Base-by-base conservation (phyloP, 768 basidiomycete genomes). In the Kwoniella dejecticola region DNA sequence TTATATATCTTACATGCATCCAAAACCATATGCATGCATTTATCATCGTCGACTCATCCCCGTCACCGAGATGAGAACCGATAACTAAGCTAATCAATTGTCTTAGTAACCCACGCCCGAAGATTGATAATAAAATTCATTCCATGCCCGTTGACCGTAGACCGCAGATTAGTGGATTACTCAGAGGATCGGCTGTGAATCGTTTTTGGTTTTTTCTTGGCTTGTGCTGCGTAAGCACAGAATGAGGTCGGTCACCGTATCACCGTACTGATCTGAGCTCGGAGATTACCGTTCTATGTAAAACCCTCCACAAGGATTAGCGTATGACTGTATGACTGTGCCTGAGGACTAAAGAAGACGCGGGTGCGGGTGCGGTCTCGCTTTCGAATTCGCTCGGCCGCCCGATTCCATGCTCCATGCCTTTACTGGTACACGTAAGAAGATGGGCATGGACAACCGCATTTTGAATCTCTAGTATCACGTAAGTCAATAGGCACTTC, bases 331-430 rank as follows among this genome's bases (percentile, higher is more conserved):
- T n/a, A n/a, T n/a, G n/a, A n/a, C n/a, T n/a, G n/a, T n/a, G n/a
- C n/a, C n/a, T n/a, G n/a, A n/a, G n/a, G n/a, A n/a, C n/a, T n/a
- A n/a, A n/a, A n/a, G n/a, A n/a, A n/a, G n/a, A n/a, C n/a, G n/a
- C n/a, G n/a, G n/a, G n/a, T 45, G 21, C 44, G 17, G 3, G 44
- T 11, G 17, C 19, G 5, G 19, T 42, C 41, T 42, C 45, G 45
- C 29, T 31, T 50, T 29, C 48, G 29, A 48, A 42, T 42, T 42
- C 26, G 15, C 48, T 50, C 48, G 48, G 48, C 48, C 48, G 48
- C 48, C 48, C 17, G 19, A 11, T 10, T 47, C 26, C n/a, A n/a
- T n/a, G n/a, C n/a, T n/a, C n/a, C n/a, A n/a, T n/a, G n/a, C n/a
- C n/a, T n/a, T n/a, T n/a, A n/a, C n/a, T n/a, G n/a, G n/a, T n/a